A percentile compares a stretch with the other conserved stretches of the same genome.
Evolutionary conservation across 1,284 basidiomycete species (phyloP).

Genomic region (Fomitopsis schrenkii): DNA sequence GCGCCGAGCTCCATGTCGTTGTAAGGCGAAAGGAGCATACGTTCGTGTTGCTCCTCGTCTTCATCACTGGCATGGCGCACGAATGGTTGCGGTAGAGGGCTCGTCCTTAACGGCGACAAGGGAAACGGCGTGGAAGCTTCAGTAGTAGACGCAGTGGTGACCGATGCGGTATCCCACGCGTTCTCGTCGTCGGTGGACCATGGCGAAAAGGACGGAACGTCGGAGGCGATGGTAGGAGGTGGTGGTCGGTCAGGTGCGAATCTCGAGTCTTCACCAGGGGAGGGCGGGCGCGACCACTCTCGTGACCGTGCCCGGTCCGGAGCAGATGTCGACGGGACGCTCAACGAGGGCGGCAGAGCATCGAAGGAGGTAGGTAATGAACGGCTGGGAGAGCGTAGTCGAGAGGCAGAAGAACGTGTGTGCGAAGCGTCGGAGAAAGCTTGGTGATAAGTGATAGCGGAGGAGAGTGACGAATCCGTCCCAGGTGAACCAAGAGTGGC

Average conservation of each 20-base stretch:
- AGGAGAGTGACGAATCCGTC: slow-evolving; percentile 23
- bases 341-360: slow-evolving; percentile 14
- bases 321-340: slow-evolving; percentile 12
- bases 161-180: slow-evolving; percentile 67
- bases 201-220: slow-evolving; percentile 39
- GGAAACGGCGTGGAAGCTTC: slow-evolving; percentile 40
- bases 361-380: slow-evolving; percentile 7
- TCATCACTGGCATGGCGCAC: slow-evolving; percentile 33
- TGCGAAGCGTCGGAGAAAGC: slow-evolving; percentile 26
- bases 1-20: slow-evolving; percentile 20
- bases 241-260: background rate
- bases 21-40: slow-evolving; percentile 21
- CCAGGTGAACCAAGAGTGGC: slow-evolving; percentile 20
- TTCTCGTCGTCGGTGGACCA: slow-evolving; percentile 78
- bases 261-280: slow-evolving; percentile 5
- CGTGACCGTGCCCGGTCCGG: slow-evolving; percentile 13
- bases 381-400: background rate
- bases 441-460: slow-evolving; percentile 13
- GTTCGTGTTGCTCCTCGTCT: slow-evolving; percentile 28
- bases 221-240: slow-evolving; percentile 27
- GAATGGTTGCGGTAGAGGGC: slow-evolving; percentile 25
- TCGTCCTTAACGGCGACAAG: slow-evolving; percentile 29
- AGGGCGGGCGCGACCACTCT: slow-evolving; percentile 18
- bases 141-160: slow-evolving; percentile 53
- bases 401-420: slow-evolving; percentile 48